Percentiles rank a stretch among this genome's conserved stretches.
Conservation (phyloP, 768 basidiomycete genomes). For the Leccinum obscurum region DNA sequence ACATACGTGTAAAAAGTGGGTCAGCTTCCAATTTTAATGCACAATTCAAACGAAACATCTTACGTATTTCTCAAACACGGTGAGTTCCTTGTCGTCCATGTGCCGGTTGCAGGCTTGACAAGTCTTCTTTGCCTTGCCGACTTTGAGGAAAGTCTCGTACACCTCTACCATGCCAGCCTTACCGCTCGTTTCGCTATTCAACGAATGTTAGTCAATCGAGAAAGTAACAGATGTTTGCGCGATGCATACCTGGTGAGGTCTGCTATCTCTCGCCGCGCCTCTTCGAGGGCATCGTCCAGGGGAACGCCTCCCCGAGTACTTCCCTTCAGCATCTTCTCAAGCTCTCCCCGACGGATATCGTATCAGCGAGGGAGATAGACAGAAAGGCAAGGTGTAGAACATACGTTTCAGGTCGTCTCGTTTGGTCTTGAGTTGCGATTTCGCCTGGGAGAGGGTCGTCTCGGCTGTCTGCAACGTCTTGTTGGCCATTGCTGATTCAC, state of each 20-base stretch:
- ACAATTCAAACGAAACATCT: slow-evolving; percentile 18
- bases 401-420: slow-evolving; percentile 62
- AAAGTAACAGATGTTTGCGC: background rate
- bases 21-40: background rate
- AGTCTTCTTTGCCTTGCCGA: slow-evolving; percentile 60
- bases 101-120: slow-evolving; percentile 79
- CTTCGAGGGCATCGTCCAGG: slow-evolving; percentile 50
- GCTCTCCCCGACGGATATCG: slow-evolving; percentile 4
- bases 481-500: slow-evolving; percentile 43
- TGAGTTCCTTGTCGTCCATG: slow-evolving; percentile 53
- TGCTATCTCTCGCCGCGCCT: slow-evolving; percentile 24
- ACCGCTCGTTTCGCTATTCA: slow-evolving; percentile 18
- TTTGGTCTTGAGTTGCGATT: slow-evolving; percentile 61
- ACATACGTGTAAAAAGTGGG: background rate
- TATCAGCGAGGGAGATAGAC: background rate
- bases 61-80: slow-evolving; percentile 72
- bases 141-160: slow-evolving; percentile 55
- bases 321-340: slow-evolving; percentile 48
- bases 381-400: background rate
- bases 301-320: slow-evolving; percentile 39
- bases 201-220: background rate
- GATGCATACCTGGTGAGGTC: slow-evolving; percentile 21
- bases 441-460: slow-evolving; percentile 57
- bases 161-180: slow-evolving; percentile 42
- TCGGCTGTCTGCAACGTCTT: slow-evolving; percentile 64